Conservation (phyloP, 208 protist genomes). For the Borovskyia barvae region DNA sequence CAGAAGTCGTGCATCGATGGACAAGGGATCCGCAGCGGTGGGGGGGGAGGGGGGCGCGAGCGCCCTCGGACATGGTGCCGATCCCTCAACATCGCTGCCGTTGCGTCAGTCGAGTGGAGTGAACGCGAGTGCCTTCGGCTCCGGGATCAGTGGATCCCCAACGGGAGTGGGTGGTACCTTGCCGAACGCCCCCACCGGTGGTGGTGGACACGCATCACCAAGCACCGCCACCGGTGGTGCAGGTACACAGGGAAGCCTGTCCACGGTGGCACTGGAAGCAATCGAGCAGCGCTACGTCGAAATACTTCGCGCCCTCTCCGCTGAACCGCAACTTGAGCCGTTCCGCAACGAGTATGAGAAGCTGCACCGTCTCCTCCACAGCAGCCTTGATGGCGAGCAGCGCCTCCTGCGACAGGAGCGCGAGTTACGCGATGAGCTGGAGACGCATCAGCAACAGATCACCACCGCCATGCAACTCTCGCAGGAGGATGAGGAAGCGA, state of each 20-base stretch:
- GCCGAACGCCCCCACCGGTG: neutral
- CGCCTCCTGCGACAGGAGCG: constrained; percentile 92
- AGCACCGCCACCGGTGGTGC: neutral
- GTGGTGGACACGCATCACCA: neutral
- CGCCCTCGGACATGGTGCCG: too few relatives aligned
- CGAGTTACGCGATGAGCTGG: constrained; percentile 95
- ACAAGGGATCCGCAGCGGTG: too few relatives aligned
- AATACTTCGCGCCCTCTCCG: constrained; percentile 89
- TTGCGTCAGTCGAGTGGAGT: too few relatives aligned
- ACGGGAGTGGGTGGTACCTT: neutral
- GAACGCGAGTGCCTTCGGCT: too few relatives aligned
- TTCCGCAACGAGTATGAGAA: constrained; percentile 98
- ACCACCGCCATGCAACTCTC: constrained; percentile 95
- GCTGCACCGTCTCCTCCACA: constrained; percentile 94
- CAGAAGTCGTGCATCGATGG: too few relatives aligned
- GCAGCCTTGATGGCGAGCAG: constrained; percentile 97
- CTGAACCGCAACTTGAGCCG: constrained; percentile 93
- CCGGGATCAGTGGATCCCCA: too few relatives aligned
- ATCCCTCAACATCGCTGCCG: too few relatives aligned
- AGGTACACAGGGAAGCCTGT: constrained; percentile 23
- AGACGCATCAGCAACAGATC: constrained; percentile 95
- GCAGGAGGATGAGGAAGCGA: constrained; percentile 96
- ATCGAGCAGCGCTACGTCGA: constrained; percentile 95
- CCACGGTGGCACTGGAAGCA: constrained; percentile 76
- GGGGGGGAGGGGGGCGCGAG: too few relatives aligned